Evolutionary conservation across 2,329 filamentous ascomycete species (phyloP), one percentile per base, ranked within the genome.

Genomic region (Cladophialophora carrionii): DNA sequence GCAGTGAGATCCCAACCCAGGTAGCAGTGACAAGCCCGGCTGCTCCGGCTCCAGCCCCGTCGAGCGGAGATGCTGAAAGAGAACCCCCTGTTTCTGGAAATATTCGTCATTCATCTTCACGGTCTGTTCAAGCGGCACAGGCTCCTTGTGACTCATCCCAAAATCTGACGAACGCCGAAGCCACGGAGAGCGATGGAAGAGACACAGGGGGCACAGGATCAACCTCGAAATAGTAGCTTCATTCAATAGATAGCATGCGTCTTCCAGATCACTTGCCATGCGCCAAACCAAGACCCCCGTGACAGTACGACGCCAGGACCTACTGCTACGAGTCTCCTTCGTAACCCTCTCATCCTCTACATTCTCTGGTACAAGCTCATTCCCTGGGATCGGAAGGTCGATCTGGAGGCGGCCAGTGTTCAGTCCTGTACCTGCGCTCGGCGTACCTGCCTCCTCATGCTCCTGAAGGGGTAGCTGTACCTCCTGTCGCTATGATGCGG

Each of bases 151-250:
- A 52, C 1, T 10, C 24, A 4, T 1, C 22, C 22, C 26, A 29
- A 17, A 31, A n/a, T 31, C 14, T 31, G 22, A 9, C 51, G 8
- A 20, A 31, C 14, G 37, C 12, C 14, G 14, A 41, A 54, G 17
- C 4, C 32, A 12, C 32, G 48, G 48, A 41, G 24, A 51, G 29
- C 17, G 62, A 64, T 48, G 62, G 29, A n/a, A 56, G 62, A 57
- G 51, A 61, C 46, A 64, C 57, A 4, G 57, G 62, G 20, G 57
- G 57, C 37, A 64, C 56, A 20, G 24, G 29, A 52, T 41, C 37
- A 24, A 12, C 20, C 9, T 24, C 51, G 2, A 29, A 10, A 46
- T 55, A 61, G 51, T 9, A 55, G 32, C 10, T 3, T 55, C 37
- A 37, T 24, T 10, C 20, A 20, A 22, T 14, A 10, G 54, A 41